Conservation (phyloP, 345 rosid genomes). For the Cochlearia excelsa region DNA sequence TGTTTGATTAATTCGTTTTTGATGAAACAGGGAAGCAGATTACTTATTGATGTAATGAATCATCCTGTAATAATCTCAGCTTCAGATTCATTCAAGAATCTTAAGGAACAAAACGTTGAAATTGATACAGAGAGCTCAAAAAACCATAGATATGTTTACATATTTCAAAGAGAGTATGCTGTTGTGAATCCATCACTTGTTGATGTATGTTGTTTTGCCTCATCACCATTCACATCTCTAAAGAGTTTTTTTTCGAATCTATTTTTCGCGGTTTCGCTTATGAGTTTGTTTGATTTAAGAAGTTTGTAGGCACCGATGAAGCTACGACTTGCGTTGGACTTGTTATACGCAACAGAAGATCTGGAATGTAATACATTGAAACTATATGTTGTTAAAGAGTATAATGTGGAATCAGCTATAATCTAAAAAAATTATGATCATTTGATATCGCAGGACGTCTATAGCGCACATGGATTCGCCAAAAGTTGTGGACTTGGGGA, state of each 20-base stretch:
- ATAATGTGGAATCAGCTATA: background rate
- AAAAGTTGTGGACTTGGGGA: constrained; percentile 55
- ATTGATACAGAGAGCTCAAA: constrained; percentile 25
- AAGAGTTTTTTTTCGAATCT: background rate
- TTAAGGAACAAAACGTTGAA: constrained; percentile 45
- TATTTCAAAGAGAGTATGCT: constrained; percentile 85
- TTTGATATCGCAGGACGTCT: constrained; percentile 59
- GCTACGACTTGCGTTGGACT: constrained; percentile 86
- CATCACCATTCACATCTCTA: background rate
- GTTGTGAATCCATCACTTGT: constrained; percentile 63
- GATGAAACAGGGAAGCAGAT: constrained; percentile 45
- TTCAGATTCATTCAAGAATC: constrained; percentile 48
- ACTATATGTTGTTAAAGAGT: background rate
- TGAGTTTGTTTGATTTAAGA: constrained; percentile 10
- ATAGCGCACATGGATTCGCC: constrained; percentile 85
- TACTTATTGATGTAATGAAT: constrained; percentile 48
- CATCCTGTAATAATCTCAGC: constrained; percentile 55
- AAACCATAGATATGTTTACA: constrained; percentile 48
- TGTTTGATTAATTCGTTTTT: background rate
- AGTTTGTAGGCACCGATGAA: constrained; percentile 84
- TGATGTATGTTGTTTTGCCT: constrained; percentile 46
- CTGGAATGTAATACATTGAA: constrained; percentile 58
- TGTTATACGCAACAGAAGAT: constrained; percentile 62
- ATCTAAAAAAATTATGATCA: background rate
- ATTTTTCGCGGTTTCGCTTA: background rate